These are phyloP conservation scores for Metschnikowia reukaufii DNA, from an alignment of 805 yeast genomes.

Conservation along the genomic window DNA sequence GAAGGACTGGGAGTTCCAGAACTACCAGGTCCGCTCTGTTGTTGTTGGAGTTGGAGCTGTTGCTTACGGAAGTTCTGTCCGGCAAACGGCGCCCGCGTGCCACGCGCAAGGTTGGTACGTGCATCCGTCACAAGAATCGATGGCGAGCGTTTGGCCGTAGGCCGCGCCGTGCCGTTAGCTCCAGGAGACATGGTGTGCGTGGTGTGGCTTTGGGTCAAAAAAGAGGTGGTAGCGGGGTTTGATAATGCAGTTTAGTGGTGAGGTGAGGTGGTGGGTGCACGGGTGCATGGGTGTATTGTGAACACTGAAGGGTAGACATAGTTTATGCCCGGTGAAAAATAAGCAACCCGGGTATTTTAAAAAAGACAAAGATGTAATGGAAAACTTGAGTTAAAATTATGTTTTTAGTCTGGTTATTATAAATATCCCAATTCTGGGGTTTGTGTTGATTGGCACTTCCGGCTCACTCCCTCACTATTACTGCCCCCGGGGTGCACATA, in stretches of 20 bases:
- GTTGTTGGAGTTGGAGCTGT: slow-evolving; percentile 19
- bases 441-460: no score
- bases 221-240: neutral
- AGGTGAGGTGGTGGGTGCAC: no score
- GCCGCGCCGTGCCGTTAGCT: slow-evolving; percentile 28
- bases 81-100: slow-evolving; percentile 76
- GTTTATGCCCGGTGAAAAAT: neutral
- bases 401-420: no score
- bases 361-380: no score
- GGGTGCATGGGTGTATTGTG: neutral
- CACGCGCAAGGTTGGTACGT: slow-evolving; percentile 52
- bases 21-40: no score
- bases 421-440: no score
- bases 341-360: neutral
- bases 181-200: slow-evolving; percentile 15
- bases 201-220: no score
- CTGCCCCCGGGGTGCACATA: no score
- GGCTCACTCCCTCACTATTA: no score
- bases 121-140: slow-evolving; percentile 92
- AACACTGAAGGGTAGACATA: neutral
- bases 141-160: slow-evolving; percentile 85
- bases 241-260: neutral
- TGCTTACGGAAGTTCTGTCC: slow-evolving; percentile 51
- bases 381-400: no score
- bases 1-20: no score